Percentiles rank a stretch among this genome's conserved stretches.
These are phyloP conservation scores for Helotiales sp. DNA, from an alignment of 2,329 filamentous ascomycete species.

Conservation along the genomic window DNA sequence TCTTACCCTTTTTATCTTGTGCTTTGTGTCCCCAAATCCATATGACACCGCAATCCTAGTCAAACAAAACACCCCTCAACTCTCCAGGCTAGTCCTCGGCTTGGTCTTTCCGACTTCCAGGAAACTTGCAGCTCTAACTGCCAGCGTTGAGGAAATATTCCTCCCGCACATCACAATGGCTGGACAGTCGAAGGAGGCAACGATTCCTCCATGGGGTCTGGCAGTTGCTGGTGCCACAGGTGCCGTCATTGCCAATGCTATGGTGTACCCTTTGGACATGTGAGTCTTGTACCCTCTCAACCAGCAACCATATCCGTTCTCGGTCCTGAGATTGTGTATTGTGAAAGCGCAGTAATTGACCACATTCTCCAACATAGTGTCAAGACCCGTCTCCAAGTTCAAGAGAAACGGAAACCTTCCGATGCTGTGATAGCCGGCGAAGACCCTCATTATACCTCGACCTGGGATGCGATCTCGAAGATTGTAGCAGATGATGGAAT, in stretches of 20 bases:
- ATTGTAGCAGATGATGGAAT: conserved; percentile 83
- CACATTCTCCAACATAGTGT: conserved; percentile 60
- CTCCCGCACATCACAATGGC: conserved; percentile 32
- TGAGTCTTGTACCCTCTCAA: conserved; percentile 54
- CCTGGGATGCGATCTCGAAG: conserved; percentile 84
- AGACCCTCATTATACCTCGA: conserved; percentile 80
- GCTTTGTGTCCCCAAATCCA: neutral
- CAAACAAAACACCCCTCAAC: neutral
- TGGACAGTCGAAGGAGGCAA: conserved; percentile 43
- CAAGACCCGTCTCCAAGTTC: conserved; percentile 95
- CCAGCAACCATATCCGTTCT: conserved; percentile 11
- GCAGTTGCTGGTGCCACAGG: conserved; percentile 92
- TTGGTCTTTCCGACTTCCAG: neutral
- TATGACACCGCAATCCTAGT: neutral
- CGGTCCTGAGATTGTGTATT: neutral
- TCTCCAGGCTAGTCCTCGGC: neutral
- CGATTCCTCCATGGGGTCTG: conserved; percentile 86
- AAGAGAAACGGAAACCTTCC: conserved; percentile 70
- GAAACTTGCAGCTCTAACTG: neutral
- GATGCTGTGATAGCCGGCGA: conserved; percentile 49
- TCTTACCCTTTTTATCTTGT: neutral
- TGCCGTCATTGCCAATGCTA: conserved; percentile 90
- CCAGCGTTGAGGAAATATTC: conserved; percentile 1
- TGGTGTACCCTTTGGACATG: conserved; percentile 98
- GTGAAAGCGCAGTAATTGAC: conserved; percentile 5